Base-by-base conservation (phyloP, 2,329 filamentous ascomycete genomes). In the Fusarium sp. region DNA sequence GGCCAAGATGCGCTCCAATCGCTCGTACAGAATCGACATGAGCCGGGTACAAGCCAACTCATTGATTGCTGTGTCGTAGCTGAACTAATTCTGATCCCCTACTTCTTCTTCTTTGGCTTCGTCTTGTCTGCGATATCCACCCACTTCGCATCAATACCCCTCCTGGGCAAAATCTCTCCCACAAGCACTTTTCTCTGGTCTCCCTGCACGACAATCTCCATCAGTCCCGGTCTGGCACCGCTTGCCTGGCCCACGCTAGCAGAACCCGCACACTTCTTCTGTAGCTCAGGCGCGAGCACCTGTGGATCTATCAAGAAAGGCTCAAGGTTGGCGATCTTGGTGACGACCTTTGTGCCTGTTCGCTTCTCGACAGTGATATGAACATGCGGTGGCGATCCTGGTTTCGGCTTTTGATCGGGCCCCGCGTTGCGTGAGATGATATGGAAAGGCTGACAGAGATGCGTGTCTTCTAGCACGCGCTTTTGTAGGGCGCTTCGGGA, bases 151-250 rank as follows among this genome's bases (percentile, higher is more conserved):
- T 65, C 57, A 6, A 68, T 53, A 1, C 65, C 65, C 35, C 33
- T 57, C 13, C 31, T 63, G 3, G 44, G 35, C 11, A 68, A 15
- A 7, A 68, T 50, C 4, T 68, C 65, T 6, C 21, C 51, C 0
- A 52, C 36, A 1, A 68, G 52, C 1, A 68, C 32, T 29, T 68
- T 68, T 4, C 53, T 52, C 6, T 68, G 65, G 11, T 68, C 65
- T 13, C 65, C 65, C 7, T 68, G 65, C 11, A 68, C 60, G 1
- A 68, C 65, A 37, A 68, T 58, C 21, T 68, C 65, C 60, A 68
- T 55, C 5, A 32, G 15, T 3, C 65, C 65, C 15, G 65, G 65
- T 10, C 65, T 68, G 8, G 65, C 29, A 10, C 65, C 65, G 6
- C 53, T 65, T 4, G 53, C 65, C 27, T 68, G 65, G 3, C 65